Evolutionary conservation across 164 flowering plant genomes (phyloP).

Genomic region (Nelumbo lutea): DNA sequence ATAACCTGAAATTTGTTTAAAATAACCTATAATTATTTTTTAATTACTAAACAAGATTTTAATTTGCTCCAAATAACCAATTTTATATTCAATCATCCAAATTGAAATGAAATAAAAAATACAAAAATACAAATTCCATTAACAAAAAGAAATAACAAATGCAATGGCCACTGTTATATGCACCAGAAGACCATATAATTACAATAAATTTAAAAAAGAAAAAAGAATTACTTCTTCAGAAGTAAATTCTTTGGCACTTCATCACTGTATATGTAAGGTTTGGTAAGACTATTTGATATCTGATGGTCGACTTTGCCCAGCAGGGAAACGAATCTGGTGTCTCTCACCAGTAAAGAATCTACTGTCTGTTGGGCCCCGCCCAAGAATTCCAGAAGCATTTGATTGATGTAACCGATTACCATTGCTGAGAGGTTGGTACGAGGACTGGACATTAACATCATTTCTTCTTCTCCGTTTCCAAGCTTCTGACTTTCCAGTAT

Average conservation of each 20-base stretch:
- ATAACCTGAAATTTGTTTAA: too few relatives aligned
- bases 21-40: too few relatives aligned
- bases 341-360: slow-evolving; percentile 41
- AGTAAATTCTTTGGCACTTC: slow-evolving; percentile 14
- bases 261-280: slow-evolving; percentile 22
- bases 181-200: too few relatives aligned
- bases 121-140: too few relatives aligned
- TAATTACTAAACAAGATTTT: too few relatives aligned
- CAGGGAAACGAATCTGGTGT: slow-evolving; percentile 39
- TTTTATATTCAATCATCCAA: too few relatives aligned
- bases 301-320: slow-evolving; percentile 33
- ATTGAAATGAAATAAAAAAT: too few relatives aligned
- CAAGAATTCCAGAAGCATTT: slow-evolving; percentile 78
- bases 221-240: not conserved
- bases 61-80: too few relatives aligned
- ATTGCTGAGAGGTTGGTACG: slow-evolving; percentile 35
- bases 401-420: slow-evolving; percentile 43
- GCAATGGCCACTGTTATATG: too few relatives aligned
- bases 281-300: slow-evolving; percentile 25
- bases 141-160: too few relatives aligned
- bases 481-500: slow-evolving; percentile 65
- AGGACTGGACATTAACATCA: slow-evolving; percentile 27
- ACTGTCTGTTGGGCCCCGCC: slow-evolving; percentile 68
- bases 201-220: too few relatives aligned
- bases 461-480: slow-evolving; percentile 83